A percentile compares a stretch with the other conserved stretches of the same genome.
Evolutionary conservation across 495 filamentous ascomycete genomes (phyloP).

Genomic region (Aspergillus biplanus): DNA sequence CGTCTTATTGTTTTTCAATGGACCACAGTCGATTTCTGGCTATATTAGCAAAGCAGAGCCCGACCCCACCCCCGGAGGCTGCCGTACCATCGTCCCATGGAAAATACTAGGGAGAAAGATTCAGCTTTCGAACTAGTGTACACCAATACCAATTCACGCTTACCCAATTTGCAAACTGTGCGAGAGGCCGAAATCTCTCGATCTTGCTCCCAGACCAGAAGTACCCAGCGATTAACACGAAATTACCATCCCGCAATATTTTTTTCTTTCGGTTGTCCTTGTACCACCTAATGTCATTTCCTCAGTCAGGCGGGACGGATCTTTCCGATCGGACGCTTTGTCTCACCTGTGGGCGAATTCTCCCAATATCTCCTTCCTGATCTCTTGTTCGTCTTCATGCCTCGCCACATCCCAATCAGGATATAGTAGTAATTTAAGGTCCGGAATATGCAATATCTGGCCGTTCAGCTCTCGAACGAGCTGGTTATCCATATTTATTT

Average conservation of each 20-base stretch:
- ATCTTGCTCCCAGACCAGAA: conserved; percentile 3
- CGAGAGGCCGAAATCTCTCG: conserved; percentile 1
- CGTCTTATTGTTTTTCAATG: neutral
- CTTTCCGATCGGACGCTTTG: neutral
- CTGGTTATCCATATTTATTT: too few species aligned
- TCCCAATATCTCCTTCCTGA: neutral
- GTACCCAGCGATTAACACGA: neutral
- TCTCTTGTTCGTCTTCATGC: neutral
- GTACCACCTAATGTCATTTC: neutral
- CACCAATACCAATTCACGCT: neutral
- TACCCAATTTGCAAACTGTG: conserved; percentile 4
- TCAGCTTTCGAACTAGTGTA: neutral
- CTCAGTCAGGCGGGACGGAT: neutral
- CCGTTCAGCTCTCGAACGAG: neutral
- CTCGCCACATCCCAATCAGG: neutral
- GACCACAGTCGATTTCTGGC: neutral
- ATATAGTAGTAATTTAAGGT: neutral
- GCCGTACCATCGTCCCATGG: conserved; percentile 6
- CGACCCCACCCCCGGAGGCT: neutral
- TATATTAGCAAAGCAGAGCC: neutral
- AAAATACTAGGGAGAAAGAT: neutral
- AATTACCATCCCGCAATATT: neutral
- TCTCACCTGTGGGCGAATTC: neutral
- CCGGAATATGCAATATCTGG: neutral
- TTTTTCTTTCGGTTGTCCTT: neutral